Conservation (phyloP, 2,329 filamentous ascomycete genomes). For the Diaporthe citriasiana region DNA sequence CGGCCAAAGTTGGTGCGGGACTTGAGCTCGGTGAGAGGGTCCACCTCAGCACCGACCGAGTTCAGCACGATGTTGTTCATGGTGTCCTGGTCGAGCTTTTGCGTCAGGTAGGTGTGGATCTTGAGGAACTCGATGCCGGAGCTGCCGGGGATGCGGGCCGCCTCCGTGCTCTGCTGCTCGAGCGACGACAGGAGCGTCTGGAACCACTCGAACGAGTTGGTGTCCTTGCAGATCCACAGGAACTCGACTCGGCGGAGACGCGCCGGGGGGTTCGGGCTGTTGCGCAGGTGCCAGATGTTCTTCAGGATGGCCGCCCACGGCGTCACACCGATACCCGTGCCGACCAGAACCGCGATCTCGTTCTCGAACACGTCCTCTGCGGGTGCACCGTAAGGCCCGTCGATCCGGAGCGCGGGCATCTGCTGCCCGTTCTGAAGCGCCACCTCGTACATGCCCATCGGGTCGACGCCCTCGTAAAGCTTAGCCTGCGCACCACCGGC, state of each 20-base stretch:
- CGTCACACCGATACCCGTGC: constrained; percentile 89
- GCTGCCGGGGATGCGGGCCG: constrained; percentile 75
- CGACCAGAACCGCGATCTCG: constrained; percentile 87
- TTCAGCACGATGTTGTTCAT: constrained; percentile 98
- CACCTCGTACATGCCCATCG: constrained; percentile 97
- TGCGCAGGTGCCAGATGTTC: constrained; percentile 97
- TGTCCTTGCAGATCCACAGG: constrained; percentile 98
- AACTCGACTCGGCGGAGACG: constrained; percentile 96
- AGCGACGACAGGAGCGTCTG: constrained; percentile 92
- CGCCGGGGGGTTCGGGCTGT: constrained; percentile 88
- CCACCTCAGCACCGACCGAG: constrained; percentile 87
- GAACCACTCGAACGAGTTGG: constrained; percentile 98
- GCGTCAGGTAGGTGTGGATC: constrained; percentile 98
- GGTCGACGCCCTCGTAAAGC: constrained; percentile 91
- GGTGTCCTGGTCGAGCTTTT: constrained; percentile 91
- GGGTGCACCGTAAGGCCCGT: constrained; percentile 95
- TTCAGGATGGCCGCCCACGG: constrained; percentile 92
- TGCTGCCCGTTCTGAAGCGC: constrained; percentile 92
- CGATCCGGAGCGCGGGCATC: constrained; percentile 91
- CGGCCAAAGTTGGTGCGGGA: constrained; percentile 94
- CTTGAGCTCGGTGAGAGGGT: constrained; percentile 93
- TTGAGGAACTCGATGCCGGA: constrained; percentile 88
- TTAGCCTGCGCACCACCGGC: constrained; percentile 89
- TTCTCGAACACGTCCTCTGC: constrained; percentile 98
- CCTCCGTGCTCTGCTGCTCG: constrained; percentile 84